Evolutionary conservation across 495 filamentous ascomycete genomes (phyloP).

Genomic region (Penicillium subrubescens): DNA sequence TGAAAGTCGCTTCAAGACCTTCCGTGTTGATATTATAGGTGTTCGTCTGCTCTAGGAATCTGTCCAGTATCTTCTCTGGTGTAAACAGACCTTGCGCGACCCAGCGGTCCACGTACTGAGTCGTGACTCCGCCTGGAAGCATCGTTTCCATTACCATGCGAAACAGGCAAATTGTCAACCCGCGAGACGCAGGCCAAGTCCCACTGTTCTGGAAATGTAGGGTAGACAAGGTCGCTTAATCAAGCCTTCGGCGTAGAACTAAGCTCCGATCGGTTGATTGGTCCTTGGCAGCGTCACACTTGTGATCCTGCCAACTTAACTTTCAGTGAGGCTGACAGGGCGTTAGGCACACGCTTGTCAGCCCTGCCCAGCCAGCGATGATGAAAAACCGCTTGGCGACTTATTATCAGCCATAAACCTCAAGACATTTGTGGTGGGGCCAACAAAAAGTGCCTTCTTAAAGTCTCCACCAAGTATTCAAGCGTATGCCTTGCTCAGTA

Average conservation of each 20-base stretch:
- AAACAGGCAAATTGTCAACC: neutral
- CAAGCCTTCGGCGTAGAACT: neutral
- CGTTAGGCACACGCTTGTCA: no score
- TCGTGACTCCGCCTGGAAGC: neutral
- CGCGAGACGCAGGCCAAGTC: neutral
- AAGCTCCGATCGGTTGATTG: neutral
- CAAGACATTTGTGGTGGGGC: no score
- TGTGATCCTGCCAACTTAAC: no score
- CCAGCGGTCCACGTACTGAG: neutral
- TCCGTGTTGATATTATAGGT: neutral
- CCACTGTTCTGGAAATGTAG: neutral
- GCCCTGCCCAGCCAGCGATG: no score
- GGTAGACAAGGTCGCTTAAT: neutral
- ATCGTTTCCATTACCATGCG: neutral
- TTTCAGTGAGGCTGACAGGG: no score
- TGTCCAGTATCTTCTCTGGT: neutral
- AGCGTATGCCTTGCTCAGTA: no score
- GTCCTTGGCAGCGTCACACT: no score
- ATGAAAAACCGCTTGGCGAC: no score
- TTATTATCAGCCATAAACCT: no score
- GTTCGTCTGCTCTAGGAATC: neutral
- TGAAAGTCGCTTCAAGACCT: neutral
- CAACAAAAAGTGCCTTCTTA: no score
- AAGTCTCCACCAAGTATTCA: neutral
- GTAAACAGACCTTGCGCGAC: neutral